Conservation (phyloP, 345 rosid genomes). For the Salix purpurea region DNA sequence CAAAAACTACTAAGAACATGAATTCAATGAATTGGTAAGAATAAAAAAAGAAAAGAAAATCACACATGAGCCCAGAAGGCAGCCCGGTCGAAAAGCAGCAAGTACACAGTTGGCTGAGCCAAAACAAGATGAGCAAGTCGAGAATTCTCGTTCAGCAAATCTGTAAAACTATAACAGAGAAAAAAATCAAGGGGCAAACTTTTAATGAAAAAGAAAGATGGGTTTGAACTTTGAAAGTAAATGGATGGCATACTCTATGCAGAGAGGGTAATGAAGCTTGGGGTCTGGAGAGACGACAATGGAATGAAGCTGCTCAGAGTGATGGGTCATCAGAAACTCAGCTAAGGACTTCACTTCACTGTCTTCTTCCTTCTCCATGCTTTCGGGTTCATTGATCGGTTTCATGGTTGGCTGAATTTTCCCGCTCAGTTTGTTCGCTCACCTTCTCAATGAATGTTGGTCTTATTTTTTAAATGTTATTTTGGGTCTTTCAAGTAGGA, state of each 20-base stretch:
- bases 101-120: constrained; percentile 47
- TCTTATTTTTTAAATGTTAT: too few relatives aligned
- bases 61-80: constrained; percentile 81
- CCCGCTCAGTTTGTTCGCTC: too few relatives aligned
- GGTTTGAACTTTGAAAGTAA: neutral
- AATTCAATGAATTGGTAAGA: neutral
- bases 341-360: constrained; percentile 38
- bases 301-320: constrained; percentile 60
- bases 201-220: neutral
- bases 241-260: constrained; percentile 43
- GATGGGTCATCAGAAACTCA: constrained; percentile 49
- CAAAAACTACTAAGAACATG: neutral
- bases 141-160: constrained; percentile 63
- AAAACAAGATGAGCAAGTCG: constrained; percentile 54
- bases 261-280: constrained; percentile 75
- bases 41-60: neutral
- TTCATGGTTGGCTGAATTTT: neutral
- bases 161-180: constrained; percentile 55
- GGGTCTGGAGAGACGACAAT: constrained; percentile 66
- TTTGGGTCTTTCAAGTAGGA: too few relatives aligned
- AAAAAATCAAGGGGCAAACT: neutral
- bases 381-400: neutral
- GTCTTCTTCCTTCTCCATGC: neutral
- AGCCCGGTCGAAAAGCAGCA: constrained; percentile 61
- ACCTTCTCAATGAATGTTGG: too few relatives aligned